These are phyloP conservation scores for Aspergillus sp. DNA, from an alignment of 2,329 filamentous ascomycete species.

Conservation along the genomic window DNA sequence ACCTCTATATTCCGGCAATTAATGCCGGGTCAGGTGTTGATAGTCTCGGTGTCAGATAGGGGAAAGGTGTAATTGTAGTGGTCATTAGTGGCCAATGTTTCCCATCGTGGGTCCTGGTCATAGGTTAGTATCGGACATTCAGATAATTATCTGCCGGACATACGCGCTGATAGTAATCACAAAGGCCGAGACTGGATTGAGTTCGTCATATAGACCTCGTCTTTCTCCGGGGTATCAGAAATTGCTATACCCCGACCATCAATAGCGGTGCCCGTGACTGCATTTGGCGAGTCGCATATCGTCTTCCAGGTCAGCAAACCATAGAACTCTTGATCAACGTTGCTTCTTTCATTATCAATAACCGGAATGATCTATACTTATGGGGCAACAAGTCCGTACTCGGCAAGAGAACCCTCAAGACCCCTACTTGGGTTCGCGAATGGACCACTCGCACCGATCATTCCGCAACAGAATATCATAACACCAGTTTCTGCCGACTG, in stretches of 20 bases:
- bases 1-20: too few relatives aligned
- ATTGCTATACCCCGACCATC: background rate
- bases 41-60: background rate
- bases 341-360: background rate
- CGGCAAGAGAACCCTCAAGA: too few relatives aligned
- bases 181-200: background rate
- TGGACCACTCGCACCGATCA: too few relatives aligned
- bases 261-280: background rate
- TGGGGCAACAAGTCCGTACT: too few relatives aligned
- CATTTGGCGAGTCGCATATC: too few relatives aligned
- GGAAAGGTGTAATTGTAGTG: slow-evolving; percentile 1
- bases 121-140: background rate
- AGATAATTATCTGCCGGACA: background rate
- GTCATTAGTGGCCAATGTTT: background rate
- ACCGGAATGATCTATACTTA: too few relatives aligned
- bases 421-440: too few relatives aligned
- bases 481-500: too few relatives aligned
- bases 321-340: too few relatives aligned
- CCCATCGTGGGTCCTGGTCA: background rate
- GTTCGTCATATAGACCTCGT: background rate
- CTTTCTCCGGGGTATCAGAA: background rate
- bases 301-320: too few relatives aligned
- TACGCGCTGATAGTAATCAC: background rate
- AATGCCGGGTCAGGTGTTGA: background rate
- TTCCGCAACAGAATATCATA: too few relatives aligned